Percentiles rank a stretch among this genome's conserved stretches.
Evolutionary conservation across 225 moss, liverwort and hornwort genomes (phyloP).

Genomic region (Antitrichia curtipendula): DNA sequence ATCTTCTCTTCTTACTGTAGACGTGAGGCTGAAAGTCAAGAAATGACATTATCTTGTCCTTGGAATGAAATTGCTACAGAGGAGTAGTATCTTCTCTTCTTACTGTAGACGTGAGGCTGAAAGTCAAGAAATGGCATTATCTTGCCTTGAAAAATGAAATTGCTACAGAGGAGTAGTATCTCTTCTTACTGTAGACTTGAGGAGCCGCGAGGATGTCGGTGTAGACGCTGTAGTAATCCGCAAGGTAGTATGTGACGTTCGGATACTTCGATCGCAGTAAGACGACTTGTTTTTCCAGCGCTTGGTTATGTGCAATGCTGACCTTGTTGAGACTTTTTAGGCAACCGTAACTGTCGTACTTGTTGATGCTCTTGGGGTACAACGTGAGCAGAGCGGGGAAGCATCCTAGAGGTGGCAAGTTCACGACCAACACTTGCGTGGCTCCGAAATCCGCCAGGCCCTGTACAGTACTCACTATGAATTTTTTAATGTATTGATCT

Average conservation of each 20-base stretch:
- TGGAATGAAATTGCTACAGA: no score
- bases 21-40: no score
- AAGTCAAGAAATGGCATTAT: no score
- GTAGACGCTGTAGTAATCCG: constrained; percentile 1
- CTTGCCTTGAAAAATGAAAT: no score
- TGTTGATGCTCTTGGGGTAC: constrained; percentile 4
- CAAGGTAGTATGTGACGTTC: constrained; percentile 4
- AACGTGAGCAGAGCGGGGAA: constrained; percentile 23
- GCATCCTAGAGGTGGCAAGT: constrained; percentile 33
- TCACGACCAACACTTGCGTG: constrained; percentile 14
- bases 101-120: not conserved
- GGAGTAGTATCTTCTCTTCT: not conserved
- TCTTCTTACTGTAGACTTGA: not conserved
- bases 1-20: no score
- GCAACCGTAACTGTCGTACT: constrained; percentile 15
- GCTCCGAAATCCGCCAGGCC: not conserved
- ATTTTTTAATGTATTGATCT: not conserved
- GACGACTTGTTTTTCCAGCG: not conserved
- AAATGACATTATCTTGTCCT: no score
- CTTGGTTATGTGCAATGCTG: constrained; percentile 16
- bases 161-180: no score
- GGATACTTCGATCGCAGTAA: constrained; percentile 3
- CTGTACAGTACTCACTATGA: not conserved
- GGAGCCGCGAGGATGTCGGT: constrained; percentile 10
- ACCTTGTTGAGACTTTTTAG: constrained; percentile 8